Evolutionary conservation across 208 protist species (phyloP), one percentile per base, ranked within the genome.

Genomic region (Strigomonas culicis): DNA sequence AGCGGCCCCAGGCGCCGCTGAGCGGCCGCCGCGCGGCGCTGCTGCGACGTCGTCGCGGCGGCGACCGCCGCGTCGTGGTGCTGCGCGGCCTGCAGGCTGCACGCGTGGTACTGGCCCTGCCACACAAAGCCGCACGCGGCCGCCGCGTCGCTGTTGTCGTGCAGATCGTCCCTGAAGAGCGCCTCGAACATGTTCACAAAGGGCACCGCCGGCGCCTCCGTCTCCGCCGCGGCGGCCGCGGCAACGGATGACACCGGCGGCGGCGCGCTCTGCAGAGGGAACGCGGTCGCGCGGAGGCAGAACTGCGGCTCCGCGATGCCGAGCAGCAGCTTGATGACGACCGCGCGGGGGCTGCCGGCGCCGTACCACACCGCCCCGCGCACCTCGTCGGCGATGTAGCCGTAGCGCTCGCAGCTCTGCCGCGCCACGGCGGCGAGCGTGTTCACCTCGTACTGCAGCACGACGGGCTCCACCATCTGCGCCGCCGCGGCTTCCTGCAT

Each of bases 331-430:
- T 80, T 72, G 66, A 94, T 75, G 52, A 94, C 53, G 51, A 86
- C 50, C 61, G 73, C 63, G 34, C 88, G 82, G 7, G 85, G 68
- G 13, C 67, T 61, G 51, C 76, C 77, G 24, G n/a, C n/a, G n/a
- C 8, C 49, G 61, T 88, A 90, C 11, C 81, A 25, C 59, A 91
- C 85, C 28, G 87, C n/a, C n/a, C 88, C 88, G 36, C 84, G 84
- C 55, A 94, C 62, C 55, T 81, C 76, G 19, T 78, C 79, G 7
- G 84, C 79, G 25, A 82, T 72, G 74, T 88, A 88, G 24, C 88
- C 88, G 60, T 90, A 92, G 22, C 50, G 50, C 0, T 62, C 56
- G 53, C 81, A 90, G 7, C 75, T 62, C 39, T 74, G 63, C 30
- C 73, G 74, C 10, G 76, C 73, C 2, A 78, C 63, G n/a, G 68